These are phyloP conservation scores for Notholithocarpus densiflorus DNA, from an alignment of 306 rosid genomes.

Conservation along the genomic window DNA sequence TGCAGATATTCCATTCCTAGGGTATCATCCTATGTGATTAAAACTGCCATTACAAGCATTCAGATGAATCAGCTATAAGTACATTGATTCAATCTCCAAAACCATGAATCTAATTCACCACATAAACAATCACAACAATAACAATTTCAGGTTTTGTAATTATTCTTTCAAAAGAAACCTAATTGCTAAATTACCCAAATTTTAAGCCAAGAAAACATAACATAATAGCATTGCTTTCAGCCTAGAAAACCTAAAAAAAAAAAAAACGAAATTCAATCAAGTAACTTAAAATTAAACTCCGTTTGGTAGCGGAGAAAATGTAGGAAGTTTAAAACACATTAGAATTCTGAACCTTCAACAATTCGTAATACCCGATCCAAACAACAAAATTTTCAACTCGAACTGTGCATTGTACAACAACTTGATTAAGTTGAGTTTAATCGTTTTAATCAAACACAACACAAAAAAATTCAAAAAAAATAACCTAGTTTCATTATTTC, in stretches of 20 bases:
- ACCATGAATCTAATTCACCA: background rate
- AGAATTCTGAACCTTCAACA: background rate
- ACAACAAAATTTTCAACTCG: background rate
- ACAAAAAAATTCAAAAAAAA: background rate
- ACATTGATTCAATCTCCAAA: background rate
- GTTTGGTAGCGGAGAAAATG: background rate
- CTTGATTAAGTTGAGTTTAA: background rate
- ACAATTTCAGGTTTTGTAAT: background rate
- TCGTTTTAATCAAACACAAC: background rate
- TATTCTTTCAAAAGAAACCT: background rate
- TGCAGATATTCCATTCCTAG: background rate
- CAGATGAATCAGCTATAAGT: background rate
- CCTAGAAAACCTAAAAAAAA: background rate
- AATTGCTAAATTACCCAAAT: background rate
- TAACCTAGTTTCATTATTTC: too few relatives aligned
- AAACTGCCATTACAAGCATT: background rate
- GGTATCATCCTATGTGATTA: background rate
- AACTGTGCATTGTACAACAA: background rate
- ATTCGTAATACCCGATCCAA: constrained; percentile 9
- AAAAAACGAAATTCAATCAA: background rate
- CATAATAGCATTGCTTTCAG: background rate
- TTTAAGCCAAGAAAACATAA: constrained; percentile 2
- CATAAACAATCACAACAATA: background rate
- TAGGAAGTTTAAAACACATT: background rate
- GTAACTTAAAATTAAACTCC: background rate